Base-by-base conservation (phyloP, 192 early-diverging fungal genomes). In the Coemansia furcata region DNA sequence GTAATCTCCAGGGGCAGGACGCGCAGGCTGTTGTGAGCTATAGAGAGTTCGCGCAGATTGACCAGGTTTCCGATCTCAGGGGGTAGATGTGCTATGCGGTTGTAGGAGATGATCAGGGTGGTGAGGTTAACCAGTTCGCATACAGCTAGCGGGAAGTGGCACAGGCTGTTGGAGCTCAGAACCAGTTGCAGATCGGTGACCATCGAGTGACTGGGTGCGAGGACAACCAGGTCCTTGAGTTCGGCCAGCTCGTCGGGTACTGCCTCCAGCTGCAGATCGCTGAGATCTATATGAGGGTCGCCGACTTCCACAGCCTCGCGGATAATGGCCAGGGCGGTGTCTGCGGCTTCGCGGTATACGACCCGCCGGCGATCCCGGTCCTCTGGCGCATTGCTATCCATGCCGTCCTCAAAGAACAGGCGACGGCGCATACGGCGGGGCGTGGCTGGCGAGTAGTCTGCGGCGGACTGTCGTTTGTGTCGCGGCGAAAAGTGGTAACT, bases 51-150 rank as follows among this genome's bases (percentile, higher is more conserved):
- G 57, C 69, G 66, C 63, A 84, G 57, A 43, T 77, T 77, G 32
- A n/a, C 44, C 36, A 84, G 68, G 62, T 74, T 72, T 14, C 68
- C 71, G 52, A 84, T 84, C 60, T 76, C 75, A 6, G 83, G 83
- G 47, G 83, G 83, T 60, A 84, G 39, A 29, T 67, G 66, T 57
- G 62, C 42, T 11, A 84, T 70, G 23, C 71, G 58, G 72, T 84
- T 84, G 62, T 81, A 68, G 42, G 74, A 77, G 11, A 84, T 35
- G 17, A 84, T 74, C 39, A 84, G 67, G 17, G 78, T 77, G 12
- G 83, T 84, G 62, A 85, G 72, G 62, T 85, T 85, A 47, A 57
- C 49, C 60, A 85, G 78, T 59, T 78, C 70, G 73, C 75, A 81
- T 3, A 78, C 61, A 6, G 71, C 74, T 55, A 75, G 57, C 23